Conservation (phyloP, 305 asterid species). For the Stenogyne calaminthoides region DNA sequence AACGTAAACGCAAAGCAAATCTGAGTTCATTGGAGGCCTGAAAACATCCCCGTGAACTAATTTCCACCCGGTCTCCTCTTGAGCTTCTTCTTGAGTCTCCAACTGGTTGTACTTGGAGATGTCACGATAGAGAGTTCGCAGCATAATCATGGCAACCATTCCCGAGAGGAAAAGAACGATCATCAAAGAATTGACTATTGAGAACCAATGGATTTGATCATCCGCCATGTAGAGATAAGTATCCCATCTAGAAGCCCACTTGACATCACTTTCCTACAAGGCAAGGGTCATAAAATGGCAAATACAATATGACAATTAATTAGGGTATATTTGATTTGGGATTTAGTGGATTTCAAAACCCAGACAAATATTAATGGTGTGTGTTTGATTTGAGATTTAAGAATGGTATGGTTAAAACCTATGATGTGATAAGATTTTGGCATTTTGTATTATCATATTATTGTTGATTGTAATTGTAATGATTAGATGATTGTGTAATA, state of each 20-base stretch:
- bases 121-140: constrained; percentile 85
- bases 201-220: constrained; percentile 96
- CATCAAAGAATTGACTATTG: constrained; percentile 86
- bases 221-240: constrained; percentile 91
- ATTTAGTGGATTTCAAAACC: no score
- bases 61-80: constrained; percentile 96
- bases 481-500: no score
- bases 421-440: no score
- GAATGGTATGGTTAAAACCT: no score
- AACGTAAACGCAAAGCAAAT: constrained; percentile 72
- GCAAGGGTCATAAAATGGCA: constrained; percentile 10
- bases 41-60: constrained; percentile 87
- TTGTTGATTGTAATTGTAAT: no score
- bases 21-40: constrained; percentile 80
- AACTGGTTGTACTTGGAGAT: constrained; percentile 85
- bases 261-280: constrained; percentile 79
- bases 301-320: constrained; percentile 21
- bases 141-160: constrained; percentile 96
- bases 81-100: constrained; percentile 94
- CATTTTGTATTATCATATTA: no score
- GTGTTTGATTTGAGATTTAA: no score
- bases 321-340: no score
- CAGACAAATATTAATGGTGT: no score
- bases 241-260: constrained; percentile 99
- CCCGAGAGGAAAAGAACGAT: constrained; percentile 91